phyloP scores from a whole-genome alignment of 805 yeast genomes.

The Kazachstania psychrophila region DNA sequence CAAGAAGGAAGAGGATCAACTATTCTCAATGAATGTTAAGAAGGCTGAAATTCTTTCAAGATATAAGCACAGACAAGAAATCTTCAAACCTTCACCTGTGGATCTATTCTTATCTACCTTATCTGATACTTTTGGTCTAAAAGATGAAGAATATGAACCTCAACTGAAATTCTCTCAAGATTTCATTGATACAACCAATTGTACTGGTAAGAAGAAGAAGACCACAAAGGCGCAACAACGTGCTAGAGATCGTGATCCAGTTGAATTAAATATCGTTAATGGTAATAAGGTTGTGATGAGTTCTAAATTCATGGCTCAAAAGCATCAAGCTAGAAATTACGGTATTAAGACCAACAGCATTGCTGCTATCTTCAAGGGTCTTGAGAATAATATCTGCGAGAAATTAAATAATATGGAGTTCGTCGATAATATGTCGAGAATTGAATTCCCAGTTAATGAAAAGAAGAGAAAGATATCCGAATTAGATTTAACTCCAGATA shows the following conservation, averaged over 20 bases:
- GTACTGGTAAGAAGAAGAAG: slow-evolving; percentile 28
- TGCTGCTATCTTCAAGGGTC: slow-evolving; percentile 18
- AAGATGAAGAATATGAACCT: slow-evolving; percentile 22
- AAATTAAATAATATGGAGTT: slow-evolving; percentile 9
- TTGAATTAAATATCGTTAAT: slow-evolving; percentile 14
- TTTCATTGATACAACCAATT: slow-evolving; percentile 24
- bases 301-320: slow-evolving; percentile 13
- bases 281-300: slow-evolving; percentile 24
- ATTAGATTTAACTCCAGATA: slow-evolving; percentile 14
- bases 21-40: slow-evolving; percentile 21
- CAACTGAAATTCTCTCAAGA: slow-evolving; percentile 16
- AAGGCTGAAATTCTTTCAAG: slow-evolving; percentile 28
- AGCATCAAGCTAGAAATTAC: slow-evolving; percentile 6
- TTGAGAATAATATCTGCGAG: slow-evolving; percentile 12
- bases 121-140: slow-evolving; percentile 27
- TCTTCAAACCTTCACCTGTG: slow-evolving; percentile 22
- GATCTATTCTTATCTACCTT: slow-evolving; percentile 28
- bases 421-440: slow-evolving; percentile 1
- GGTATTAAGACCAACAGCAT: slow-evolving; percentile 15
- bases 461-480: slow-evolving; percentile 26
- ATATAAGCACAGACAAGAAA: slow-evolving; percentile 29
- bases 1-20: slow-evolving; percentile 25
- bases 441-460: background rate
- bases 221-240: slow-evolving; percentile 25
- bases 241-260: slow-evolving; percentile 27